phyloP scores from a whole-genome alignment of 257 asterid genomes.

The Solanum pinnatisectum region DNA sequence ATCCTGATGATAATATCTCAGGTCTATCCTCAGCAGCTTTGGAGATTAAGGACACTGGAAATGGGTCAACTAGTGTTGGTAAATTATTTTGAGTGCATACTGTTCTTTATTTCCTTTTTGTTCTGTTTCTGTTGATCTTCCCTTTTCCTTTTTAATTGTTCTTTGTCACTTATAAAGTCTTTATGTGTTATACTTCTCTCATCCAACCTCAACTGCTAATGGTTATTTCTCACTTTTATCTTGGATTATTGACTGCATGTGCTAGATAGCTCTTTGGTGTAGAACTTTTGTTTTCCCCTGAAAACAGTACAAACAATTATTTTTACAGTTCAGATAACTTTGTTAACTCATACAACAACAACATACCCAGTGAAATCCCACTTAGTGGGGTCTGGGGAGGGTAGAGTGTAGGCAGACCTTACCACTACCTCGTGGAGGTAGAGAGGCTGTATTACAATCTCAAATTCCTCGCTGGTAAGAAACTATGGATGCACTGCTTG shows the following conservation, averaged over 20 bases:
- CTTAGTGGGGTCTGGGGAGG: neutral
- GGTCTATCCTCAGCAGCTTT: slow-evolving; percentile 89
- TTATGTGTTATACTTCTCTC: neutral
- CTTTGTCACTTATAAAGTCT: neutral
- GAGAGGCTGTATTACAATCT: neutral
- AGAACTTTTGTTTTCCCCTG: neutral
- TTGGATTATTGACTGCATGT: neutral
- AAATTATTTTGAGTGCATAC: slow-evolving; percentile 2
- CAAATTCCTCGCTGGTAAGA: neutral
- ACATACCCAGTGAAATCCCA: neutral
- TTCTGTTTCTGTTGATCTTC: neutral
- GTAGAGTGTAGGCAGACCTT: neutral
- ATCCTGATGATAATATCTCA: slow-evolving; percentile 20
- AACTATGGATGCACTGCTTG: neutral
- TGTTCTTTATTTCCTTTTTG: neutral
- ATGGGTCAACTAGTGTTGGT: slow-evolving; percentile 58
- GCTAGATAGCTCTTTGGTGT: neutral
- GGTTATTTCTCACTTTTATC: neutral
- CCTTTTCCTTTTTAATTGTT: neutral
- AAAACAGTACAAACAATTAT: neutral
- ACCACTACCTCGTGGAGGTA: neutral
- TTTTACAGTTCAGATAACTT: neutral
- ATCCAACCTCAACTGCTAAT: neutral
- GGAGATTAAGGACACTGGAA: slow-evolving; percentile 50
- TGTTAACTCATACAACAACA: neutral